These are phyloP conservation scores for Ustilago cynodontis DNA, from an alignment of 1,284 basidiomycete species.

Conservation along the genomic window DNA sequence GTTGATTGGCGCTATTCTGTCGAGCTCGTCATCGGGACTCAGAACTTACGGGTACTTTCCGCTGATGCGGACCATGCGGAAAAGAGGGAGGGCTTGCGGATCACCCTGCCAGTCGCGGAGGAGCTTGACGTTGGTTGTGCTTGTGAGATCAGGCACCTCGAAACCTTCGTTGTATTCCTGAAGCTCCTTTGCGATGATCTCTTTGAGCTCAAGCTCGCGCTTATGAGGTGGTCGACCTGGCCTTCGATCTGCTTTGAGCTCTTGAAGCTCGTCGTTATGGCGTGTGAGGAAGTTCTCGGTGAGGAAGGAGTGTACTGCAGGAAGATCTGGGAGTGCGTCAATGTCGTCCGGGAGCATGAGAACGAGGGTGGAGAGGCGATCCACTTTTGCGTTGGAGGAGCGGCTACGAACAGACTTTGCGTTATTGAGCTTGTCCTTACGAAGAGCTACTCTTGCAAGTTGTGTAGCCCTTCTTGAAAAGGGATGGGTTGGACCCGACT, in stretches of 20 bases:
- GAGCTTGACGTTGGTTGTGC: constrained; percentile 59
- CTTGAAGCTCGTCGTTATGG: constrained; percentile 58
- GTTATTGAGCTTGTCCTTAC: constrained; percentile 54
- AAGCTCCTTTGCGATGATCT: constrained; percentile 50
- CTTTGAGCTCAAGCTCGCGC: constrained; percentile 59
- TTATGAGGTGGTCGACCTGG: constrained; percentile 60
- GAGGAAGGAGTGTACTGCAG: constrained; percentile 61
- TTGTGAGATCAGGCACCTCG: constrained; percentile 64
- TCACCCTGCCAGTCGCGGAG: constrained; percentile 67
- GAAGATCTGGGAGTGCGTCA: constrained; percentile 57
- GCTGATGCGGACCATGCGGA: constrained; percentile 66
- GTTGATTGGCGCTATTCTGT: too few species aligned
- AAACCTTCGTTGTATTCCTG: constrained; percentile 64
- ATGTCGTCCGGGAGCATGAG: constrained; percentile 62
- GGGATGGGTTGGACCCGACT: constrained; percentile 66
- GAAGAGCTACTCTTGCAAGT: constrained; percentile 56
- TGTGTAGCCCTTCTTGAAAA: constrained; percentile 65
- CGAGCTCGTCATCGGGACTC: too few species aligned
- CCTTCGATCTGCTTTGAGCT: constrained; percentile 52
- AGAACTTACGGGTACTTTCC: constrained; percentile 52
- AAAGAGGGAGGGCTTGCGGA: constrained; percentile 61
- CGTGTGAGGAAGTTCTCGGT: constrained; percentile 57
- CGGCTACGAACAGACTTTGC: constrained; percentile 46
- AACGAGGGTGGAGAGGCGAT: constrained; percentile 63
- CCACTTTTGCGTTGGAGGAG: constrained; percentile 58